Conservation (phyloP, 495 filamentous ascomycete genomes). For the Penicillium bialowiezense region DNA sequence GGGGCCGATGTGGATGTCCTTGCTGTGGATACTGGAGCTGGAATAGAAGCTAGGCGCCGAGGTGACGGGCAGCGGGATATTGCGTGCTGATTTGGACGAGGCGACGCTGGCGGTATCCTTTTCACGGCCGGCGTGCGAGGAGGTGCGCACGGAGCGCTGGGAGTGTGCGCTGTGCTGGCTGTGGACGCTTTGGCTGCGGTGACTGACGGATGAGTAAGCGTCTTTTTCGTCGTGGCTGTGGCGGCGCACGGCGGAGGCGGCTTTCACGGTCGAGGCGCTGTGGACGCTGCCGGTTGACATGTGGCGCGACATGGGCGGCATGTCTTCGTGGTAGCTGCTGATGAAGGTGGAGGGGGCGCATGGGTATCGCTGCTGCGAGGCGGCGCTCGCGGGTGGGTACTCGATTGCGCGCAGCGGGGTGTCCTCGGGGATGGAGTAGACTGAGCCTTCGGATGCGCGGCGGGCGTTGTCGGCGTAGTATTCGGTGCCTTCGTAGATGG, state of each 20-base stretch:
- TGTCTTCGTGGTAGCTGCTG: conserved; percentile 39
- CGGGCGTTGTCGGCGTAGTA: conserved; percentile 36
- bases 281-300: conserved; percentile 30
- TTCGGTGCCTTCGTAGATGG: conserved; percentile 42
- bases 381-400: conserved; percentile 31
- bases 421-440: conserved; percentile 34
- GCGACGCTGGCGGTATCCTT: conserved; percentile 19
- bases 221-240: conserved; percentile 16
- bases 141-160: conserved; percentile 9
- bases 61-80: conserved; percentile 28
- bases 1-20: conserved; percentile 1
- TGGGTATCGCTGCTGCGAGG: conserved; percentile 26
- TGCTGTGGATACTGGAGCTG: conserved; percentile 14
- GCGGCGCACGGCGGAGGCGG: conserved; percentile 32
- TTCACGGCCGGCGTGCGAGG: conserved; percentile 2
- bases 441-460: conserved; percentile 37
- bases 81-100: conserved; percentile 31
- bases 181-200: conserved; percentile 16
- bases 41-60: conserved; percentile 14
- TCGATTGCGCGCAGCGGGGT: conserved; percentile 43
- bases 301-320: conserved; percentile 30
- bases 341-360: conserved; percentile 38
- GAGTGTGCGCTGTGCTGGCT: conserved; percentile 18
- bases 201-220: conserved; percentile 12
- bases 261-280: conserved; percentile 44